Percentiles rank a stretch among this genome's conserved stretches.
These are phyloP conservation scores for Phylloporus arenicola DNA, from an alignment of 768 basidiomycete species.

Conservation along the genomic window DNA sequence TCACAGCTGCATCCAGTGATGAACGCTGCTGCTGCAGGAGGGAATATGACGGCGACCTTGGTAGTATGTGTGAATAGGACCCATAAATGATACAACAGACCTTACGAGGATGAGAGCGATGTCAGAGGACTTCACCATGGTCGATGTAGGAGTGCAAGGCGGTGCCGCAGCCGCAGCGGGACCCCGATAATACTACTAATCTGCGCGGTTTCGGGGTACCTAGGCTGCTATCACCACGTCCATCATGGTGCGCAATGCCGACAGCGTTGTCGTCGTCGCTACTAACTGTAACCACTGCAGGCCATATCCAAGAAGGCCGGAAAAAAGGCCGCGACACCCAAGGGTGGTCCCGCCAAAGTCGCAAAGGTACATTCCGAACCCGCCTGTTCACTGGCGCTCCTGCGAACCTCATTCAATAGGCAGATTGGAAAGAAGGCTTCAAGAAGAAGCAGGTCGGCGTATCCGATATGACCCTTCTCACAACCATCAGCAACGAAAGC, in stretches of 20 bases:
- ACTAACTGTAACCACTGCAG: constrained; percentile 35
- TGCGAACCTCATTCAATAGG: constrained; percentile 43
- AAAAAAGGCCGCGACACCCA: constrained; percentile 68
- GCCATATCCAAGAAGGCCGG: constrained; percentile 88
- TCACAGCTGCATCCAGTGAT: constrained; percentile 83
- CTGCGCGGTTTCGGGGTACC: constrained; percentile 13
- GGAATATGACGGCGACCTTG: constrained; percentile 77
- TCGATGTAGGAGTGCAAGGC: neutral
- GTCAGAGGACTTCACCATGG: constrained; percentile 60
- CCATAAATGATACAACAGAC: constrained; percentile 1
- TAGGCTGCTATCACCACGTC: constrained; percentile 3
- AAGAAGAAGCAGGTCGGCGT: constrained; percentile 99
- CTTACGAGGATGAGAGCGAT: constrained; percentile 72
- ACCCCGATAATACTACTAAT: constrained; percentile 17
- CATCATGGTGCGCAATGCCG: constrained; percentile 18
- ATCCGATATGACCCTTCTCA: constrained; percentile 95
- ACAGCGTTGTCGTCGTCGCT: neutral
- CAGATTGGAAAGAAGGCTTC: constrained; percentile 99
- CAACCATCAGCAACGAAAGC: constrained; percentile 94
- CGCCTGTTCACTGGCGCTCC: constrained; percentile 2
- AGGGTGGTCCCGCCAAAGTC: constrained; percentile 56
- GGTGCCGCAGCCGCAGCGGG: constrained; percentile 15
- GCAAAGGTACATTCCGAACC: constrained; percentile 56
- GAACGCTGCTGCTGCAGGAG: constrained; percentile 73
- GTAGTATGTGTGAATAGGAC: neutral